Percentiles rank a stretch among this genome's conserved stretches.
These are phyloP conservation scores for Hydnomerulius pinastri DNA, from an alignment of 768 basidiomycete species.

Conservation along the genomic window DNA sequence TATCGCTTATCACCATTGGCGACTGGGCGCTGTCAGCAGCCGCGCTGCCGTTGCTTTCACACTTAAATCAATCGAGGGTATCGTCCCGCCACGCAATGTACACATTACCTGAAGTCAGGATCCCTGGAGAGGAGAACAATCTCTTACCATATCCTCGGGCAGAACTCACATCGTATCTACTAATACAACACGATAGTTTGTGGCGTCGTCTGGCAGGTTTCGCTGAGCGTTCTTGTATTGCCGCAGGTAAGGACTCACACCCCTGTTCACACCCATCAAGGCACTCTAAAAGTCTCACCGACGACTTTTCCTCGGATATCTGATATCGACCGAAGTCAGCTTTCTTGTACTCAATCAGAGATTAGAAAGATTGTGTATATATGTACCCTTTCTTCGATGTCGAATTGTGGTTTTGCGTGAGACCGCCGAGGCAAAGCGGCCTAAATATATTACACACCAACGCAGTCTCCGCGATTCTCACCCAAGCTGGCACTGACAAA, in stretches of 20 bases:
- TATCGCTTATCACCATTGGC: background rate
- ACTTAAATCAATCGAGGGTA: background rate
- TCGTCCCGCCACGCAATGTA: no score
- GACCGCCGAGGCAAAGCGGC: background rate
- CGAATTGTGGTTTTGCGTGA: no score
- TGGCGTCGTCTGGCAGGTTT: background rate
- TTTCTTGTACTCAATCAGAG: constrained; percentile 3
- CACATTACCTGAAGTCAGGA: no score
- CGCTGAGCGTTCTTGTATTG: no score
- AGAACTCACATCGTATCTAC: background rate
- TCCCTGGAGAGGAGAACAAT: no score
- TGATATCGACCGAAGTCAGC: constrained; percentile 1
- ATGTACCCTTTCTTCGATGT: background rate
- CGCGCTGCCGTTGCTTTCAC: background rate
- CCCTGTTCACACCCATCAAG: background rate
- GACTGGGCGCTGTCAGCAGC: background rate
- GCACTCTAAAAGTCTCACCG: background rate
- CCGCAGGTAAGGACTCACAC: background rate
- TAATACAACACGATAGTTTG: background rate
- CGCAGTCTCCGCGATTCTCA: constrained; percentile 6
- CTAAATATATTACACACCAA: constrained; percentile 7
- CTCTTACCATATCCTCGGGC: background rate
- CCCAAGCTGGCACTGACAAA: background rate
- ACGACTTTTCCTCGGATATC: constrained; percentile 1
- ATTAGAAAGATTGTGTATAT: background rate